Conservation (phyloP, 2,329 filamentous ascomycete species). For the Talaromyces sp. region DNA sequence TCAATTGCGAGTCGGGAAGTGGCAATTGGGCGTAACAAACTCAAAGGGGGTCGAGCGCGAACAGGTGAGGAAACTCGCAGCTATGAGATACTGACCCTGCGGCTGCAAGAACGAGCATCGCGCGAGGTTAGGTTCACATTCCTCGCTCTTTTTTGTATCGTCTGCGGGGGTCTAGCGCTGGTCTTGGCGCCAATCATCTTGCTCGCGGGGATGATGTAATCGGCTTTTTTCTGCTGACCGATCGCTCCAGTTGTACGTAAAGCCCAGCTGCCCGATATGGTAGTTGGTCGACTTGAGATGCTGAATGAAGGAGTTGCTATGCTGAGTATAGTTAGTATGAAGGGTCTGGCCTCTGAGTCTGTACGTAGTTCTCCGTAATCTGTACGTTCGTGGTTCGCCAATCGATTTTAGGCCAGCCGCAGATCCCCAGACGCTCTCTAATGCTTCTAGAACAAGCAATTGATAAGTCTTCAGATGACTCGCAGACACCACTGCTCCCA, state of each 20-base stretch:
- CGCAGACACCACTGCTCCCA: not conserved
- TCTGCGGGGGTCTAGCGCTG: not conserved
- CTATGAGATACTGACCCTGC: not conserved
- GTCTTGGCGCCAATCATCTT: constrained; percentile 1
- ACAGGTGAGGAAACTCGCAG: not conserved
- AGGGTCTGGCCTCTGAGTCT: no score
- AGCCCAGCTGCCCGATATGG: no score
- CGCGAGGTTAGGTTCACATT: not conserved
- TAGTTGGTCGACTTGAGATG: no score
- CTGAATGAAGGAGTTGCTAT: no score
- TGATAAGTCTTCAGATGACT: not conserved
- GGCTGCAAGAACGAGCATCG: not conserved
- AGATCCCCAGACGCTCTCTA: not conserved
- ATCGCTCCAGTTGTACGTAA: no score
- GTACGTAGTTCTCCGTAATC: no score
- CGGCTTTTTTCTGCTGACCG: not conserved
- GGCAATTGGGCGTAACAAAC: not conserved
- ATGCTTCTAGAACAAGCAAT: not conserved
- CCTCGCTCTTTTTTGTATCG: not conserved
- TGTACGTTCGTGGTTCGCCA: not conserved
- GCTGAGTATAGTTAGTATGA: not conserved
- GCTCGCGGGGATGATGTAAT: not conserved
- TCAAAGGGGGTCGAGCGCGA: not conserved
- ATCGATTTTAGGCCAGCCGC: not conserved
- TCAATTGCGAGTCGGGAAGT: not conserved